Percentiles rank a stretch among this genome's conserved stretches.
Conservation (phyloP, 2,329 filamentous ascomycete genomes). For the Neonectria coccinea region DNA sequence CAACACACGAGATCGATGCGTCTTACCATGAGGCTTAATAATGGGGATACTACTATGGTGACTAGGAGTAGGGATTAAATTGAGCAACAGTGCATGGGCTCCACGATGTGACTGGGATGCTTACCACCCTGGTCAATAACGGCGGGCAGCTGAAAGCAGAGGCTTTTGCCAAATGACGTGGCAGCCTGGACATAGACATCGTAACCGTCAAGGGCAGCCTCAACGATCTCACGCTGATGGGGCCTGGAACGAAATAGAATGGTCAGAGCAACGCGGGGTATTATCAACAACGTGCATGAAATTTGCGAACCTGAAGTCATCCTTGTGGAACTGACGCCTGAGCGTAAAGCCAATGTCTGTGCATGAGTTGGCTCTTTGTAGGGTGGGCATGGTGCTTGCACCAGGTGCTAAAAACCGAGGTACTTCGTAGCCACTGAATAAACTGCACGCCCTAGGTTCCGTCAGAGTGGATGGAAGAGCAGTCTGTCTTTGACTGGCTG, state of each 20-base stretch:
- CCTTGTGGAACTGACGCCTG: slow-evolving; percentile 78
- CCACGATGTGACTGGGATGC: slow-evolving; percentile 50
- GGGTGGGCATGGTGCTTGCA: slow-evolving; percentile 53
- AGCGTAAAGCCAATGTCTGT: slow-evolving; percentile 81
- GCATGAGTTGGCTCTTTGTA: slow-evolving; percentile 61
- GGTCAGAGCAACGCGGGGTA: slow-evolving; percentile 15
- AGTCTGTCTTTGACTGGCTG: slow-evolving; percentile 10
- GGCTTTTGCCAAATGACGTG: slow-evolving; percentile 90
- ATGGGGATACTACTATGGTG: slow-evolving; percentile 89
- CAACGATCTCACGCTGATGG: slow-evolving; percentile 87
- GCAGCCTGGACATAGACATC: slow-evolving; percentile 96
- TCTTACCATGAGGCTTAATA: slow-evolving; percentile 86
- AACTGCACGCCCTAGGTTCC: not conserved
- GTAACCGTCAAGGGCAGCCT: slow-evolving; percentile 80
- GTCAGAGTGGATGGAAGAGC: not conserved
- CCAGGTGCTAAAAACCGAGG: slow-evolving; percentile 11
- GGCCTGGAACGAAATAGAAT: slow-evolving; percentile 64
- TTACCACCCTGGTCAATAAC: slow-evolving; percentile 87
- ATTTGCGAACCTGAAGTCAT: slow-evolving; percentile 73
- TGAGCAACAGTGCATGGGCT: slow-evolving; percentile 9
- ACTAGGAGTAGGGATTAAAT: slow-evolving; percentile 61
- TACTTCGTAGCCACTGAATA: not conserved
- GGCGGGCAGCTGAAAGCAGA: slow-evolving; percentile 93
- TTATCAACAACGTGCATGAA: slow-evolving; percentile 7
- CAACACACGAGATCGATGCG: slow-evolving; percentile 33